These are phyloP conservation scores for bread wheat (Triticum aestivum) DNA, from an alignment of 176 grass and related monocot species.

Conservation along the genomic window DNA sequence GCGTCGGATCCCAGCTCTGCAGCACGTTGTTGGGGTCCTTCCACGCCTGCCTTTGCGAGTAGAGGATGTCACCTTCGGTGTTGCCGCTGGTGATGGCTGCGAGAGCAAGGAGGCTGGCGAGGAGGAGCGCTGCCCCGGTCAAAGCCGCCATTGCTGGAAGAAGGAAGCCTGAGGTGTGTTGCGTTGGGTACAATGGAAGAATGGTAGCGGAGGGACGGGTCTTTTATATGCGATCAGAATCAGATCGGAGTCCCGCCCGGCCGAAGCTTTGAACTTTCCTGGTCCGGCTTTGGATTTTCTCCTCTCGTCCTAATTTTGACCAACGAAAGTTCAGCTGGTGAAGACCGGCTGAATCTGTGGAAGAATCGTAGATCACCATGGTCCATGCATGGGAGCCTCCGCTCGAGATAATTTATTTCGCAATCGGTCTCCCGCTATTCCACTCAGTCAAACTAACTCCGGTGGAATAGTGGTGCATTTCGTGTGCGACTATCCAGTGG, in stretches of 20 bases:
- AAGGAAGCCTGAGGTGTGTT: not conserved
- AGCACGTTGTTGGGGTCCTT: slow-evolving; percentile 38
- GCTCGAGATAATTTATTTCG: not conserved
- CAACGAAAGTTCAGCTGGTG: not conserved
- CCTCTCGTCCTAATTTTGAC: not conserved
- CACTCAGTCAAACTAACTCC: too few species aligned
- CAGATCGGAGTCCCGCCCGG: too few species aligned
- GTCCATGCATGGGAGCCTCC: not conserved
- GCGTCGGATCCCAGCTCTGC: slow-evolving; percentile 44
- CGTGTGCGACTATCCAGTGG: not conserved
- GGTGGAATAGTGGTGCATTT: not conserved
- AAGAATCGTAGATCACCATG: not conserved
- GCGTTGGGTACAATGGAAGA: not conserved
- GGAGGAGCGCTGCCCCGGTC: not conserved
- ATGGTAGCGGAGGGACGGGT: too few species aligned
- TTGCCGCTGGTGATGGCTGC: slow-evolving; percentile 40
- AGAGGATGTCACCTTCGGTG: slow-evolving; percentile 53
- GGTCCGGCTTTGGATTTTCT: too few species aligned
- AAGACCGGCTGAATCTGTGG: not conserved
- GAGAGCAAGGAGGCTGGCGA: slow-evolving; percentile 16
- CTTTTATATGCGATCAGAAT: too few species aligned
- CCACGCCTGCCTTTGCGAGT: slow-evolving; percentile 17
- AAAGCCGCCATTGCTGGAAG: slow-evolving; percentile 14
- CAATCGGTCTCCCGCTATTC: too few species aligned
- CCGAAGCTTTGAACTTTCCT: too few species aligned